These are phyloP conservation scores for Diaporthe sp. DNA, from an alignment of 2,329 filamentous ascomycete genomes.

Conservation along the genomic window DNA sequence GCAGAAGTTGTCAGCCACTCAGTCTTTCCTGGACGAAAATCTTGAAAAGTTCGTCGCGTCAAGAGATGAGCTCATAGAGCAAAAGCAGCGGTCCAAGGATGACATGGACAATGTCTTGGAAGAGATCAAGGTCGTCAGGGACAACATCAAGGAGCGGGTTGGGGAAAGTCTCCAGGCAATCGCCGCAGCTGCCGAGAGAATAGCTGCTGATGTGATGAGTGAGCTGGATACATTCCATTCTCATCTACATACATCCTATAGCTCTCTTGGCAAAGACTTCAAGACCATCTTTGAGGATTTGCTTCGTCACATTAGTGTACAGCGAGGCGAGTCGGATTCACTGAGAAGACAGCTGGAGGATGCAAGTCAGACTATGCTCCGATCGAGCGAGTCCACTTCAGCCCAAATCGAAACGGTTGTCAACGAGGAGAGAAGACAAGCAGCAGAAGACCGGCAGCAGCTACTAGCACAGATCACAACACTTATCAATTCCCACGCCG, in stretches of 20 bases:
- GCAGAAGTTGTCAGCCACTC: constrained; percentile 75
- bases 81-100: constrained; percentile 77
- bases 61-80: constrained; percentile 73
- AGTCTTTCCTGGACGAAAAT: constrained; percentile 77
- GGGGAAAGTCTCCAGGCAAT: constrained; percentile 86
- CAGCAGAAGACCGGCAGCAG: constrained; percentile 77
- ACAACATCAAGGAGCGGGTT: constrained; percentile 87
- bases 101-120: constrained; percentile 93
- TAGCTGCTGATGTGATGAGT: constrained; percentile 87
- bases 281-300: constrained; percentile 87
- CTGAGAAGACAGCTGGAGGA: constrained; percentile 78
- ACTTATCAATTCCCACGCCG: constrained; percentile 80
- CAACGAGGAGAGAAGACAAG: constrained; percentile 79
- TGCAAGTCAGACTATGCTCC: constrained; percentile 75
- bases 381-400: constrained; percentile 75
- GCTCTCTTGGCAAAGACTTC: constrained; percentile 84
- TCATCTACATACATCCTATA: constrained; percentile 86
- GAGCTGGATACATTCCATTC: constrained; percentile 88
- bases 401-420: constrained; percentile 75
- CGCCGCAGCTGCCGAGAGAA: constrained; percentile 85
- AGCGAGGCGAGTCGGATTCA: constrained; percentile 79
- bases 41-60: constrained; percentile 74
- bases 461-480: constrained; percentile 80
- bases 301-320: constrained; percentile 76
- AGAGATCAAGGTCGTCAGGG: constrained; percentile 89